Conservation (phyloP, 306 rosid species). For the Vachellia collinsii region DNA sequence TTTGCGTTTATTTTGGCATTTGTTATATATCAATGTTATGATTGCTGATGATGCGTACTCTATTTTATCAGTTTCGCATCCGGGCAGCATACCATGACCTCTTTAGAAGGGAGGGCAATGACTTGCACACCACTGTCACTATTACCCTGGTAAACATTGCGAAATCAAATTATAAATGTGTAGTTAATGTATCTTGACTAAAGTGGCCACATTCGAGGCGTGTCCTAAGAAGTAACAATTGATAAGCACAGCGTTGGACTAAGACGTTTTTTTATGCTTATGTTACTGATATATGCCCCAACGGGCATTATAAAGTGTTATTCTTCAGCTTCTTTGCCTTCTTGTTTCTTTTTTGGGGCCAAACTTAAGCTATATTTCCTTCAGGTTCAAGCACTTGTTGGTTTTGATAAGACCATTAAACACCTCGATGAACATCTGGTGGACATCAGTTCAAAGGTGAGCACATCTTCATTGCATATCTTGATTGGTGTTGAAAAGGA, state of each 20-base stretch:
- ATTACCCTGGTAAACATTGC: slow-evolving; percentile 71
- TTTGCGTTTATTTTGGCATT: background rate
- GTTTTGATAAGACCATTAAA: slow-evolving; percentile 83
- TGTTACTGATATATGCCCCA: background rate
- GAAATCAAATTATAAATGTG: background rate
- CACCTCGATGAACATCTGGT: slow-evolving; percentile 93
- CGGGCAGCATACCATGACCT: slow-evolving; percentile 82
- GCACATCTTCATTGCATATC: slow-evolving; percentile 32
- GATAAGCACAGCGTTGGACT: slow-evolving; percentile 1
- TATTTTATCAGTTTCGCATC: slow-evolving; percentile 75
- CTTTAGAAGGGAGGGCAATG: slow-evolving; percentile 86
- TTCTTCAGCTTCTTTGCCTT: background rate
- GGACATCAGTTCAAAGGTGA: slow-evolving; percentile 85
- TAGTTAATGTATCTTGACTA: slow-evolving; percentile 11
- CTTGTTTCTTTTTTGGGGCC: background rate
- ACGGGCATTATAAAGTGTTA: background rate
- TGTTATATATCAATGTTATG: background rate
- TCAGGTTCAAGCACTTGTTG: slow-evolving; percentile 97
- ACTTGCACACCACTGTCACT: slow-evolving; percentile 85
- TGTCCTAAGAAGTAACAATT: background rate
- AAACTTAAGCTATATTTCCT: slow-evolving; percentile 25
- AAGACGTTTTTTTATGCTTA: slow-evolving; percentile 5
- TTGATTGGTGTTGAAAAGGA: slow-evolving; percentile 2
- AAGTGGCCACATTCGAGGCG: background rate
- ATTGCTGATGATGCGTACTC: slow-evolving; percentile 33